Base-by-base conservation (phyloP, 208 protist genomes). In the Leishmania guyanensis region DNA sequence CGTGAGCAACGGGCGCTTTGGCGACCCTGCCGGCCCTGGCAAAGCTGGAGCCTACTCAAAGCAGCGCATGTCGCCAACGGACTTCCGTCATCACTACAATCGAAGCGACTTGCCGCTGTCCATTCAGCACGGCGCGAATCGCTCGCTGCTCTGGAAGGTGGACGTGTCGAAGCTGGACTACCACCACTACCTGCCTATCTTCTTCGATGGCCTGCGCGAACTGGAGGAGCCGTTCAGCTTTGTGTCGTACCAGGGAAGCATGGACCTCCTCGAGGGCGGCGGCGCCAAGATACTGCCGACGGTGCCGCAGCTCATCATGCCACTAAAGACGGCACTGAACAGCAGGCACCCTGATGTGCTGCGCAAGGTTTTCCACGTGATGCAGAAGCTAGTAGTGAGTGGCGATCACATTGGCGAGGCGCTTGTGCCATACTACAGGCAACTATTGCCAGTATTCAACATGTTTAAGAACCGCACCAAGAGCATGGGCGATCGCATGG, bases 151-250 rank as follows among this genome's bases (percentile, higher is more conserved):
- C 43, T 99, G 99, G 99, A 99, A 99, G 80, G 97, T 99, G 60
- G 95, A 99, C 77, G 94, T 99, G 26, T 91, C 98, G 54, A 98
- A 99, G 89, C 90, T 99, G 60, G 99, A 99, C 86, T 99, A 99
- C 86, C 98, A 99, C 85, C 98, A 99, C 88, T 99, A 99, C 90
- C 93, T 99, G 26, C 99, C 99, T 46, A 99, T 99, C 83, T 99
- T 99, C 83, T 99, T 99, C 83, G 99, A 99, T 84, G 99, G 99
- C 2, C 88, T 99, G 53, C 90, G 98, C 60, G 99, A 99, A 85
- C 93, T 98, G 79, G 93, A 99, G 82, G 97, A 99, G 84, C 99
- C 99, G 48, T 99, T 92, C 85, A 90, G 86, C 66, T 99, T 99
- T 83, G 89, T 99, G 14, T 97, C 99, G 9, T 81, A 96, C 10